phyloP scores from a whole-genome alignment of 768 basidiomycete species.

The Podaxis sp. region DNA sequence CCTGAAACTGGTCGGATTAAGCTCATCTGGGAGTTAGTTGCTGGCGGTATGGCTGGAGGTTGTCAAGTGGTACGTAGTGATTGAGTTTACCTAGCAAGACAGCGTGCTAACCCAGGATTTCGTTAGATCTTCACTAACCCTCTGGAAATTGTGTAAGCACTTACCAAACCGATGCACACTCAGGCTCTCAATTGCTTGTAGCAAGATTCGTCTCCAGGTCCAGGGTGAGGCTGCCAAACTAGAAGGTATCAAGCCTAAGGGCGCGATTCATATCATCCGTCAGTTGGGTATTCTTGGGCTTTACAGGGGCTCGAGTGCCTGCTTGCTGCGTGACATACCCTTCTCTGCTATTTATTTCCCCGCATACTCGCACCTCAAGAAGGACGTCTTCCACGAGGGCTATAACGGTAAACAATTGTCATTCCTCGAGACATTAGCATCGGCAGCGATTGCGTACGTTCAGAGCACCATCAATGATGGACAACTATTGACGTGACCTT shows the following conservation, averaged over 20 bases:
- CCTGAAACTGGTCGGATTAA: constrained; percentile 95
- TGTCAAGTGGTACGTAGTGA: constrained; percentile 87
- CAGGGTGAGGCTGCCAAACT: constrained; percentile 92
- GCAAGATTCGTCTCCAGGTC: constrained; percentile 92
- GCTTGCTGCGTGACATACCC: constrained; percentile 92
- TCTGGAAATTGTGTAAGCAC: constrained; percentile 84
- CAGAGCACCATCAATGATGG: not conserved
- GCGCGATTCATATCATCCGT: constrained; percentile 89
- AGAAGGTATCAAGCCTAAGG: constrained; percentile 77
- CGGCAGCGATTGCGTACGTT: constrained; percentile 81
- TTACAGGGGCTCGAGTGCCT: constrained; percentile 92
- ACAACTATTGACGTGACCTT: constrained; percentile 26
- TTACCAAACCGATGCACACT: constrained; percentile 1
- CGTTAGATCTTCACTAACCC: constrained; percentile 94
- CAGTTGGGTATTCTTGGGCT: constrained; percentile 90
- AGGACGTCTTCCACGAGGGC: constrained; percentile 93
- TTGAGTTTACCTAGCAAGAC: not conserved
- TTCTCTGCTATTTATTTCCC: constrained; percentile 95
- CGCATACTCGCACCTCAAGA: constrained; percentile 86
- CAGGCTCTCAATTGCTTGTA: constrained; percentile 27
- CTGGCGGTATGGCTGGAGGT: constrained; percentile 92
- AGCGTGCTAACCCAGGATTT: constrained; percentile 16
- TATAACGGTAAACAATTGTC: constrained; percentile 91
- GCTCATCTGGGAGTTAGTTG: constrained; percentile 85
- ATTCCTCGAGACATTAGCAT: constrained; percentile 83